Conservation (phyloP, 805 yeast species). For the Barnettozyma sp. region DNA sequence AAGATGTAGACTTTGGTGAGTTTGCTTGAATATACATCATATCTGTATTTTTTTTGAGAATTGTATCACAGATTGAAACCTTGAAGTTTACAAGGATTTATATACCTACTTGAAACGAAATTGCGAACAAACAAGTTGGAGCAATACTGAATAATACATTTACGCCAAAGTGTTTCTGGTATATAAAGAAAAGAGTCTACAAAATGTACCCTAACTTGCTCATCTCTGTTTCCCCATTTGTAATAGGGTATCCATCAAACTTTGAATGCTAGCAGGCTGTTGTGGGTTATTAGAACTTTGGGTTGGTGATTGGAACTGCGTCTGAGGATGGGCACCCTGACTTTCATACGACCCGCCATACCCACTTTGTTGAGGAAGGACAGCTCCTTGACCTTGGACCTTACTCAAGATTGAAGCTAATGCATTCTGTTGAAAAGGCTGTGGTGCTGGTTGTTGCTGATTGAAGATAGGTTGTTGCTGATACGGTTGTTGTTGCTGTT, state of each 20-base stretch:
- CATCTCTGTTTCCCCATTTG: constrained; percentile 26
- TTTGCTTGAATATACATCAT: constrained; percentile 44
- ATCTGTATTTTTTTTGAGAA: too few relatives aligned
- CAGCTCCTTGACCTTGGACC: constrained; percentile 4
- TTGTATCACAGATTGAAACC: too few relatives aligned
- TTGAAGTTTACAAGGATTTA: too few relatives aligned
- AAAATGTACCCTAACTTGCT: too few relatives aligned
- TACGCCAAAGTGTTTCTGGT: too few relatives aligned
- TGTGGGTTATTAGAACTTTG: too few relatives aligned
- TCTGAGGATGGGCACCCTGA: too few relatives aligned
- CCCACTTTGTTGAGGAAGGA: constrained; percentile 1
- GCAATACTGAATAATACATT: too few relatives aligned
- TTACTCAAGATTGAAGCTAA: constrained; percentile 11
- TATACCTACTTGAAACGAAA: too few relatives aligned
- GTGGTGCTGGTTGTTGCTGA: constrained; percentile 8
- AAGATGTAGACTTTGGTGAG: constrained; percentile 29
- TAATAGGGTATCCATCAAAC: constrained; percentile 31
- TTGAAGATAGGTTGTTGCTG: constrained; percentile 8
- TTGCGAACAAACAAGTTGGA: too few relatives aligned
- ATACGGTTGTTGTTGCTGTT: constrained; percentile 10
- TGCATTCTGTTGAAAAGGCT: constrained; percentile 4
- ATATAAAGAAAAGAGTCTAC: too few relatives aligned
- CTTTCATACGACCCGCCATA: constrained; percentile 3
- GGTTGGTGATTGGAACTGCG: too few relatives aligned
- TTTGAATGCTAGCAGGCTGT: constrained; percentile 21